Evolutionary conservation across 768 basidiomycete species (phyloP).

Genomic region (Hygrocybe punicea): DNA sequence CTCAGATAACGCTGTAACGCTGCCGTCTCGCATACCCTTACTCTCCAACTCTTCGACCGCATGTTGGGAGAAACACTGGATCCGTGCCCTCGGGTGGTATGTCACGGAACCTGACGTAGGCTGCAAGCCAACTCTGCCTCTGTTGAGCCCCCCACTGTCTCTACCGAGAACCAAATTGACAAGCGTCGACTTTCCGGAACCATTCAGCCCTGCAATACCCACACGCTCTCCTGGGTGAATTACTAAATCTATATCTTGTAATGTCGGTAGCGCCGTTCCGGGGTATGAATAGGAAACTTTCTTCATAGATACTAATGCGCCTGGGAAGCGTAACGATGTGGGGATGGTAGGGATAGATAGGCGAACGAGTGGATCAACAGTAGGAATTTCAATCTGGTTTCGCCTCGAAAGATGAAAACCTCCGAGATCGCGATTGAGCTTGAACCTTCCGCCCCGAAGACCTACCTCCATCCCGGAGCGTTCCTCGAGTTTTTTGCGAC

Average conservation of each 20-base stretch:
- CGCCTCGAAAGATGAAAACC: constrained; percentile 38
- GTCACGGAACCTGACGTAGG: constrained; percentile 41
- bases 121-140: constrained; percentile 5
- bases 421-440: constrained; percentile 50
- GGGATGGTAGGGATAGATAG: constrained; percentile 31
- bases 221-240: constrained; percentile 37
- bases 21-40: constrained; percentile 10
- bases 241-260: constrained; percentile 34
- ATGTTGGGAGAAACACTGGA: constrained; percentile 64
- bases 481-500: constrained; percentile 55
- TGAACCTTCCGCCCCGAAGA: constrained; percentile 47
- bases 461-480: constrained; percentile 39
- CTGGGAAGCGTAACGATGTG: constrained; percentile 28
- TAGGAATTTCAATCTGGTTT: constrained; percentile 39
- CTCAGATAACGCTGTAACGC: constrained; percentile 23
- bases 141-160: constrained; percentile 12
- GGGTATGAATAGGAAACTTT: constrained; percentile 36
- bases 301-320: constrained; percentile 31
- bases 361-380: constrained; percentile 35
- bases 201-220: constrained; percentile 50
- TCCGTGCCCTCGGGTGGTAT: constrained; percentile 50
- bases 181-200: constrained; percentile 56
- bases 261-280: constrained; percentile 13
- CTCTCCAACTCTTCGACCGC: constrained; percentile 52
- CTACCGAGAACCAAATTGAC: constrained; percentile 44